phyloP scores from a whole-genome alignment of 768 basidiomycete species.

The Lactarius psammicola region DNA sequence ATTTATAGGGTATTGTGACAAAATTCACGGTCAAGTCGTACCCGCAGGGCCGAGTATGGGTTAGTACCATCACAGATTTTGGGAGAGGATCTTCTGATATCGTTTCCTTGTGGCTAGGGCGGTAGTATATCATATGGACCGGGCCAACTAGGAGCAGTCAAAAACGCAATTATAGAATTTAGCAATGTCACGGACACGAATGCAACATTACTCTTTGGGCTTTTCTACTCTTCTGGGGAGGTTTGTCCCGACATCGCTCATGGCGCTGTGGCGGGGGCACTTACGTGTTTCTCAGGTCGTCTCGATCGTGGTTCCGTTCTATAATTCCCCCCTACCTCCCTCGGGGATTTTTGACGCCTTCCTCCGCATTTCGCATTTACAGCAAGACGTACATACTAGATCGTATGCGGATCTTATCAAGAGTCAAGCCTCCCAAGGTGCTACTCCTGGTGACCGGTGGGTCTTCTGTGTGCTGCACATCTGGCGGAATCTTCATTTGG shows the following conservation, averaged over 20 bases:
- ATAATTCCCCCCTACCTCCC: slow-evolving; percentile 49
- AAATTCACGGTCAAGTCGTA: slow-evolving; percentile 22
- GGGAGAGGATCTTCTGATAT: background rate
- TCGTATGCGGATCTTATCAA: background rate
- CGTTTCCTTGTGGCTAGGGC: background rate
- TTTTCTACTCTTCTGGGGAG: slow-evolving; percentile 38
- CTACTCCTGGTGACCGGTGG: background rate
- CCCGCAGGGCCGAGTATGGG: slow-evolving; percentile 23
- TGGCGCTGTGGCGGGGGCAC: slow-evolving; percentile 36
- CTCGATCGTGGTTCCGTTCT: slow-evolving; percentile 41
- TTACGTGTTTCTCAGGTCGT: slow-evolving; percentile 30
- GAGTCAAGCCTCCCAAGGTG: rapidly evolving
- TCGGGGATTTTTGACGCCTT: slow-evolving; percentile 48
- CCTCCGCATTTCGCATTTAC: slow-evolving; percentile 39
- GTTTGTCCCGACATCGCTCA: slow-evolving; percentile 22
- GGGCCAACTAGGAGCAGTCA: background rate
- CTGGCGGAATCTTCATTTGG: background rate
- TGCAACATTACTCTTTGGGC: background rate
- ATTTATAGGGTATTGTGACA: slow-evolving; percentile 21
- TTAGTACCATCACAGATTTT: background rate
- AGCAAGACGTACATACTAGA: background rate
- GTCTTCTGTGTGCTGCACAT: background rate
- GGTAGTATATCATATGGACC: background rate
- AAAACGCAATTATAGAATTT: slow-evolving; percentile 16
- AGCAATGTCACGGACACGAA: background rate